These are phyloP conservation scores for Mortierella alpina DNA, from an alignment of 192 early-diverging fungal genomes.

Conservation along the genomic window DNA sequence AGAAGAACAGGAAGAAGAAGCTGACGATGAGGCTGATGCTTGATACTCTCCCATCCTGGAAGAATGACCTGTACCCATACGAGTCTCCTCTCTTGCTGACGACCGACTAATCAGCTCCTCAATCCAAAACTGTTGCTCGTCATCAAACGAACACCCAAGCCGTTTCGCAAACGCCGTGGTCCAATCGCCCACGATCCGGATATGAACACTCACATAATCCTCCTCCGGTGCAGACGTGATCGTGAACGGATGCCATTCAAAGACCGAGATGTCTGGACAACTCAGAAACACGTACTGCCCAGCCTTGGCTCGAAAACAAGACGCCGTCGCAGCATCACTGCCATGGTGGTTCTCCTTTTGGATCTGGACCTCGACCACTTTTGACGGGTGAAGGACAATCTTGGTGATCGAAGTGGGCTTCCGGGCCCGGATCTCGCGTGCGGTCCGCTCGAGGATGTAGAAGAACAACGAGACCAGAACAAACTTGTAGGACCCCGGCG, in stretches of 20 bases:
- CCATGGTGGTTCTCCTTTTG: conserved; percentile 62
- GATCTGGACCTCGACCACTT: conserved; percentile 86
- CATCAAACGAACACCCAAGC: conserved; percentile 73
- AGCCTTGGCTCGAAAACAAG: conserved; percentile 55
- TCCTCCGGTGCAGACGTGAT: conserved; percentile 83
- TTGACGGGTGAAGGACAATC: conserved; percentile 85
- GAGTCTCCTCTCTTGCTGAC: background rate
- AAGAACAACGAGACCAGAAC: conserved; percentile 73
- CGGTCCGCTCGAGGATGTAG: conserved; percentile 78
- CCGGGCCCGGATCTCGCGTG: conserved; percentile 77
- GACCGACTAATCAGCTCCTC: conserved; percentile 52
- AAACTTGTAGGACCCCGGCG: conserved; percentile 86
- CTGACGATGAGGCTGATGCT: conserved; percentile 16
- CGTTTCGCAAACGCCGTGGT: conserved; percentile 75
- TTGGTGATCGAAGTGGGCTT: conserved; percentile 77
- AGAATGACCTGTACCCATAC: background rate
- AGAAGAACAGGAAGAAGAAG: conserved; percentile 55
- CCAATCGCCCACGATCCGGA: conserved; percentile 80
- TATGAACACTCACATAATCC: conserved; percentile 79
- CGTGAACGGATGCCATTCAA: conserved; percentile 86
- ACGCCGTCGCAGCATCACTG: no score
- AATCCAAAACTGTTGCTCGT: conserved; percentile 58
- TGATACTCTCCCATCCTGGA: background rate
- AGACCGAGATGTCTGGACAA: conserved; percentile 74
- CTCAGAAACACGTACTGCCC: conserved; percentile 82